Percentiles rank a stretch among this genome's conserved stretches.
Conservation (phyloP, 2,329 filamentous ascomycete genomes). For the Clathrospora elynae region DNA sequence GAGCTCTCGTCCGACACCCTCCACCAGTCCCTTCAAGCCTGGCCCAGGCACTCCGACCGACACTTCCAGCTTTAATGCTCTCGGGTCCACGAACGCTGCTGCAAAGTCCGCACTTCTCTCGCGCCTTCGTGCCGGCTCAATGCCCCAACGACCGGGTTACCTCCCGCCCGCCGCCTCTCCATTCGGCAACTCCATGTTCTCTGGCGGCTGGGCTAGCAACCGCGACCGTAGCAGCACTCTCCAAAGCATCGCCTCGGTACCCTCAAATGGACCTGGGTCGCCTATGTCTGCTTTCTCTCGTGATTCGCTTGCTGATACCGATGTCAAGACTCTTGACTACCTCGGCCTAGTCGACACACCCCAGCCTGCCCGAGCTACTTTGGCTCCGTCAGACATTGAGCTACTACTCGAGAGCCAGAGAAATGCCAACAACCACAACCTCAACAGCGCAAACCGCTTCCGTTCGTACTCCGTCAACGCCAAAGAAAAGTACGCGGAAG, state of each 20-base stretch:
- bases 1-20: constrained; percentile 81
- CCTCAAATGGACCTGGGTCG: constrained; percentile 83
- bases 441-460: constrained; percentile 80
- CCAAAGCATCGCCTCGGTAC: constrained; percentile 86
- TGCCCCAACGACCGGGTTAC: constrained; percentile 84
- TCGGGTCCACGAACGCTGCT: constrained; percentile 53
- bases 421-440: constrained; percentile 61
- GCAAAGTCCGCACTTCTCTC: constrained; percentile 77
- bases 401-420: constrained; percentile 57
- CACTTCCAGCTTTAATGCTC: constrained; percentile 49
- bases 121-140: constrained; percentile 86
- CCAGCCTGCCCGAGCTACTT: constrained; percentile 74
- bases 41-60: constrained; percentile 51
- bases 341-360: constrained; percentile 93
- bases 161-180: constrained; percentile 62
- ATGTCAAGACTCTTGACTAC: constrained; percentile 94
- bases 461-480: constrained; percentile 98
- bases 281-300: constrained; percentile 84
- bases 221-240: constrained; percentile 87
- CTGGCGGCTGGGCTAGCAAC: constrained; percentile 79
- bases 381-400: constrained; percentile 66
- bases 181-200: constrained; percentile 88
- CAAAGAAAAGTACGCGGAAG: constrained; percentile 94
- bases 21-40: constrained; percentile 86
- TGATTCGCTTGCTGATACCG: constrained; percentile 82